Conservation (phyloP, 768 basidiomycete genomes). For the Leccinum obscurum region DNA sequence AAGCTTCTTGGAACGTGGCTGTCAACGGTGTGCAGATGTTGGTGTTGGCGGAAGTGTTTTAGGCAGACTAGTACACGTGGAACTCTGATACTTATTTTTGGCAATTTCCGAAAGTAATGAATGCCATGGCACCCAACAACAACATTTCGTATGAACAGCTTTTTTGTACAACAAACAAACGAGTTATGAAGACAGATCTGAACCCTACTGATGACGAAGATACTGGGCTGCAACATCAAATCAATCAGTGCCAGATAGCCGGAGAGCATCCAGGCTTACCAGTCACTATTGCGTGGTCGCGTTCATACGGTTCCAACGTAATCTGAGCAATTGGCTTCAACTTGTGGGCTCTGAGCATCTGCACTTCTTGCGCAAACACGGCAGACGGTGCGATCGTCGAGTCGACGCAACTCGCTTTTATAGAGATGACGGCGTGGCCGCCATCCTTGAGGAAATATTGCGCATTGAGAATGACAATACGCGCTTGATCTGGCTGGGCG, state of each 20-base stretch:
- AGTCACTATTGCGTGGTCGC: constrained; percentile 89
- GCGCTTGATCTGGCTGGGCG: constrained; percentile 98
- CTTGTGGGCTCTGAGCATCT: constrained; percentile 69
- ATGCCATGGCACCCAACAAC: constrained; percentile 14
- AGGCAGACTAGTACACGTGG: constrained; percentile 10
- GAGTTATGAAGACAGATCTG: not conserved
- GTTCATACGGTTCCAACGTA: constrained; percentile 90
- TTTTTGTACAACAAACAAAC: constrained; percentile 19
- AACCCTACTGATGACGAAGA: constrained; percentile 41
- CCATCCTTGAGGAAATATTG: constrained; percentile 94
- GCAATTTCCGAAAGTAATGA: not conserved
- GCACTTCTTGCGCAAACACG: constrained; percentile 87
- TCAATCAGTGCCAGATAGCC: not conserved
- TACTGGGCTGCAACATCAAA: constrained; percentile 41
- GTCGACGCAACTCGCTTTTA: constrained; percentile 99
- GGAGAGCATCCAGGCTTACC: constrained; percentile 43
- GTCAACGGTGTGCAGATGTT: not conserved
- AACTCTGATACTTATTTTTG: not conserved
- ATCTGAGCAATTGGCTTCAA: constrained; percentile 97
- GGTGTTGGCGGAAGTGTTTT: not conserved
- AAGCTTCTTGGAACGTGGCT: constrained; percentile 3
- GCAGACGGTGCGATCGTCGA: constrained; percentile 89
- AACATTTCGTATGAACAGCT: constrained; percentile 21
- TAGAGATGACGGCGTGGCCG: constrained; percentile 92
- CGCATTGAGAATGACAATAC: constrained; percentile 92